Evolutionary conservation across 495 filamentous ascomycete genomes (phyloP).

Genomic region (Podospora bellae-mahoneyi): DNA sequence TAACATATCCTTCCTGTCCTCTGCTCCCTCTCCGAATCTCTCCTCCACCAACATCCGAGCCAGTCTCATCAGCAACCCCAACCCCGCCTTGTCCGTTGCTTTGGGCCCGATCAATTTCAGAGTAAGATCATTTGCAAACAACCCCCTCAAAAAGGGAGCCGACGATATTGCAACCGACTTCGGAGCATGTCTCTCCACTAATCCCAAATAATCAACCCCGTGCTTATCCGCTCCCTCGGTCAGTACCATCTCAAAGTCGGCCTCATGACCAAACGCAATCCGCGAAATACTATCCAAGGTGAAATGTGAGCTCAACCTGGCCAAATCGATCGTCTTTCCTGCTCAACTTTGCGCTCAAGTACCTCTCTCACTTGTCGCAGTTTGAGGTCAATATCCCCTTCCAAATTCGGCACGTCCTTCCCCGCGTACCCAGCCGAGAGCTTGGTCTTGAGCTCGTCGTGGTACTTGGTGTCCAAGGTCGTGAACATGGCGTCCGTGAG

Average conservation of each 20-base stretch:
- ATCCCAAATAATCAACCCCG: conserved; percentile 46
- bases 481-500: conserved; percentile 42
- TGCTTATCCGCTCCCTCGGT: conserved; percentile 40
- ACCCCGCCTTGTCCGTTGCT: conserved; percentile 47
- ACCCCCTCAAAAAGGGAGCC: conserved; percentile 30
- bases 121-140: conserved; percentile 43
- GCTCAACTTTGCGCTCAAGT: conserved; percentile 5
- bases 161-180: conserved; percentile 26
- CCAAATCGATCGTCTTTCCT: conserved; percentile 42
- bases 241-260: conserved; percentile 48
- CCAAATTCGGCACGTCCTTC: conserved; percentile 47
- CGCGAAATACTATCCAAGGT: conserved; percentile 51
- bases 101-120: conserved; percentile 53
- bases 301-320: conserved; percentile 43
- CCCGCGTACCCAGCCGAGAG: conserved; percentile 47
- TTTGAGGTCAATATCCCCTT: conserved; percentile 44
- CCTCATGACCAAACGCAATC: conserved; percentile 44
- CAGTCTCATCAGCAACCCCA: conserved; percentile 39
- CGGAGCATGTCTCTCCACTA: conserved; percentile 33
- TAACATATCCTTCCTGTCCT: conserved; percentile 40
- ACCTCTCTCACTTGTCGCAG: conserved; percentile 31
- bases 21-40: conserved; percentile 43
- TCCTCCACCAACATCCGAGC: conserved; percentile 28
- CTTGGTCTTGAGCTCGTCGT: conserved; percentile 40
- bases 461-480: conserved; percentile 35